phyloP scores from a whole-genome alignment of 2,329 filamentous ascomycete genomes.

The Fusarium nanum region DNA sequence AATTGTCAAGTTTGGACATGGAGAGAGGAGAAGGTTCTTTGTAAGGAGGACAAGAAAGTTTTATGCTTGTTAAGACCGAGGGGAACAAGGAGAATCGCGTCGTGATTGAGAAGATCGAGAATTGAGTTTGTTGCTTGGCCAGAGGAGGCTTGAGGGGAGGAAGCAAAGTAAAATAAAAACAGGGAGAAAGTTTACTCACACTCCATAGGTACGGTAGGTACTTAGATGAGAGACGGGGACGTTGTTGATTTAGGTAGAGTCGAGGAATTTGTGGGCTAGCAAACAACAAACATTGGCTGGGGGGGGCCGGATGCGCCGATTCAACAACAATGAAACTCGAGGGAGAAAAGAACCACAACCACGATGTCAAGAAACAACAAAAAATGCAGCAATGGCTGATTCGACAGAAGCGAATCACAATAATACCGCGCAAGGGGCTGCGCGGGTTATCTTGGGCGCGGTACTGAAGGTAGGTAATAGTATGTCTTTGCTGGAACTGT shows the following conservation, averaged over 20 bases:
- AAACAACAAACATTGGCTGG: conserved; percentile 57
- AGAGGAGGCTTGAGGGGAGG: conserved; percentile 16
- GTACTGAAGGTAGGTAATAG: conserved; percentile 47
- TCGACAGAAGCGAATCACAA: conserved; percentile 20
- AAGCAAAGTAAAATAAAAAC: conserved; percentile 21
- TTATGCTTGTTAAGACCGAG: conserved; percentile 7
- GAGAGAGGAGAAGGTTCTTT: conserved; percentile 11
- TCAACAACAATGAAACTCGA: conserved; percentile 43
- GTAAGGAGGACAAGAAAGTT: background rate
- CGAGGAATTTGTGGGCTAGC: conserved; percentile 48
- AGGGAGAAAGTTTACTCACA: conserved; percentile 49
- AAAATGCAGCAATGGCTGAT: conserved; percentile 10
- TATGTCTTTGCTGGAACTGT: conserved; percentile 47
- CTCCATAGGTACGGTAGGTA: conserved; percentile 48
- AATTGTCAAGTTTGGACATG: conserved; percentile 11
- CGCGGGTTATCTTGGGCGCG: conserved; percentile 42
- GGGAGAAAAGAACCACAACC: conserved; percentile 19
- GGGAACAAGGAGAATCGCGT: background rate
- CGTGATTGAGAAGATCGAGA: background rate
- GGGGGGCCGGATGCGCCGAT: conserved; percentile 46
- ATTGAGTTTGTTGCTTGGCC: conserved; percentile 19
- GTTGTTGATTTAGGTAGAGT: conserved; percentile 48
- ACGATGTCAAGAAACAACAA: conserved; percentile 31
- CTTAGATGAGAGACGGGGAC: conserved; percentile 24
- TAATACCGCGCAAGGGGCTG: conserved; percentile 27